These are phyloP conservation scores for Triangularia verruculosa DNA, from an alignment of 2,329 filamentous ascomycete genomes.

Conservation along the genomic window DNA sequence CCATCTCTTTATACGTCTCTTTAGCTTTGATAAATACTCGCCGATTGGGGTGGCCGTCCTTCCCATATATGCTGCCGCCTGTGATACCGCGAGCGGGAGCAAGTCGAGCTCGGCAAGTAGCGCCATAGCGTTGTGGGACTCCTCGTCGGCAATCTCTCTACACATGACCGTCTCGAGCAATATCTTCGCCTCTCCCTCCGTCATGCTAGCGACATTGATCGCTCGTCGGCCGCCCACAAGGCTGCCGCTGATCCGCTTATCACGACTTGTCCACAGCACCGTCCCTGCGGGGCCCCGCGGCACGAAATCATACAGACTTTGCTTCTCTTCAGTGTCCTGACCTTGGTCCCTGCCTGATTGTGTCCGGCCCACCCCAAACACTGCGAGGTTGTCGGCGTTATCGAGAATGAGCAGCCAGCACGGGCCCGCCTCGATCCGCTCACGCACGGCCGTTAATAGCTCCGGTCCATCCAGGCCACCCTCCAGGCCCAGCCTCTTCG, in stretches of 20 bases:
- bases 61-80: slow-evolving; percentile 29
- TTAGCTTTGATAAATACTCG: slow-evolving; percentile 30
- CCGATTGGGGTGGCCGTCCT: slow-evolving; percentile 25
- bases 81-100: slow-evolving; percentile 21
- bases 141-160: slow-evolving; percentile 8
- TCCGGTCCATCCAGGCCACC: slow-evolving; percentile 23
- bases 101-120: slow-evolving; percentile 20
- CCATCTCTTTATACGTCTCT: slow-evolving; percentile 26
- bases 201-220: slow-evolving; percentile 17
- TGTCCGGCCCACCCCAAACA: slow-evolving; percentile 16
- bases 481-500: slow-evolving; percentile 26
- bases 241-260: slow-evolving; percentile 17
- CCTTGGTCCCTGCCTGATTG: background rate
- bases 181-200: slow-evolving; percentile 9
- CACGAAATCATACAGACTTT: slow-evolving; percentile 10
- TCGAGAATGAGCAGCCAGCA: slow-evolving; percentile 20
- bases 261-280: slow-evolving; percentile 23
- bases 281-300: slow-evolving; percentile 13
- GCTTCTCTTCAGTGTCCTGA: slow-evolving; percentile 1
- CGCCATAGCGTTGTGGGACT: background rate
- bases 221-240: slow-evolving; percentile 16
- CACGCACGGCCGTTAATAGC: slow-evolving; percentile 20
- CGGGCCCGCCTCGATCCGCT: slow-evolving; percentile 13
- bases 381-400: slow-evolving; percentile 15
- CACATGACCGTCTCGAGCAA: slow-evolving; percentile 14